Evolutionary conservation across 2,329 filamentous ascomycete genomes (phyloP), one percentile per base, ranked within the genome.

Genomic region (Cladophialophora carrionii): DNA sequence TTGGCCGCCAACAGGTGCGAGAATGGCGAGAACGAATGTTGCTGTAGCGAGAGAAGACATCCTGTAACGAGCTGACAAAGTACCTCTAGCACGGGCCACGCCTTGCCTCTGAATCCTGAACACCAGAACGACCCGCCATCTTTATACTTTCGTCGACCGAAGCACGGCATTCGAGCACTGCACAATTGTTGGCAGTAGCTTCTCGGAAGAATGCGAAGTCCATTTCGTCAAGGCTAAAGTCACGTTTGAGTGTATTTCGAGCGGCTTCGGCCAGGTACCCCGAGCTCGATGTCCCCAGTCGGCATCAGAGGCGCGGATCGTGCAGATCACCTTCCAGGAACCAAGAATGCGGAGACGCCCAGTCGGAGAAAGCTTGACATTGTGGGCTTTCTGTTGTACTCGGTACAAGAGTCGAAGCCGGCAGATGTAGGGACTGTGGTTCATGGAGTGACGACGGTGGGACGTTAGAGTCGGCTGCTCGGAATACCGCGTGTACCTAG

Each of bases 91-190:
- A 24, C 22, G n/a, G 43, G n/a, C n/a, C n/a, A 49, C n/a, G 22
- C 46, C 46, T 49, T 24, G 46, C n/a, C n/a, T 49, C 22, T 24
- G 46, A 49, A 20, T 49, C 46, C 9, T 49, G 7, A 24, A 24
- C 22, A 8, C 20, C 34, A 24, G 46, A 20, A 24, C 46, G 46
- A 49, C 46, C 46, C 2, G 20, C 46, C 22, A 49, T n/a, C 46
- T 49, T 49, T 49, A 49, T 49, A 24, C 46, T 9, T 49, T 49
- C 34, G 46, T 49, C 10, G 46, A 20, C 46, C 46, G 46, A 49
- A 49, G n/a, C 46, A 49, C 46, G 46, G 46, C 20, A 49, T 49
- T 49, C 17, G n/a, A 20, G 7, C 5, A 49, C 22, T 49, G 46
- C 46, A 49, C 20, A 20, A 24, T 12, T 49, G 17, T 24, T 49